These are phyloP conservation scores for Saccharum hybrid DNA, from an alignment of 202 grass and related monocot genomes.

Conservation along the genomic window DNA sequence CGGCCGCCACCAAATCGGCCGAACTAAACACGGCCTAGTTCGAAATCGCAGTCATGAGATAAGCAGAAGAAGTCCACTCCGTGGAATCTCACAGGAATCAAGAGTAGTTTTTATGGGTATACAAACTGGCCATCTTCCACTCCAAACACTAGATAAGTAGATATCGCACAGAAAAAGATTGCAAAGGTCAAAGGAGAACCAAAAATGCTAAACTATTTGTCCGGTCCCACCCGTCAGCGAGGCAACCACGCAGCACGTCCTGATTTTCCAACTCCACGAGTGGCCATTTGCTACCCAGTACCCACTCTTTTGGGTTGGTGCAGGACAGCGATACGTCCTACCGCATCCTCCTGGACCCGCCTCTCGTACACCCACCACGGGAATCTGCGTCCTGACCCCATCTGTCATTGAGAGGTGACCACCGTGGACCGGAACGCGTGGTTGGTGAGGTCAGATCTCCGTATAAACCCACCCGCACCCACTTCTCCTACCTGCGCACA, in stretches of 20 bases:
- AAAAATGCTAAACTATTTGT: not conserved
- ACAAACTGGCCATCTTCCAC: constrained; percentile 25
- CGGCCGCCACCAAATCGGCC: too few relatives aligned
- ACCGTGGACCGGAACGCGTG: not conserved
- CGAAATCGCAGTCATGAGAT: not conserved
- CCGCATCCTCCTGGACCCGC: not conserved
- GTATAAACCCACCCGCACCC: constrained; percentile 49
- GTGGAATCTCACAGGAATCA: constrained; percentile 10
- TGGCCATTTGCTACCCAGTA: constrained; percentile 8
- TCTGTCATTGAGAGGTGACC: accelerated
- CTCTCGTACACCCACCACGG: not conserved
- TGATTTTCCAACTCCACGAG: constrained; percentile 9
- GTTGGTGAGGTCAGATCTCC: constrained; percentile 54
- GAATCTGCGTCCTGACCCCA: not conserved
- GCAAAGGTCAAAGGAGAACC: not conserved
- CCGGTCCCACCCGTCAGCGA: not conserved
- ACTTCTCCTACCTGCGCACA: not conserved
- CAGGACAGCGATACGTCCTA: constrained; percentile 38
- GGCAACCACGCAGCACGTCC: too few relatives aligned
- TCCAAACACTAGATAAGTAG: constrained; percentile 7
- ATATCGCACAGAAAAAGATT: not conserved
- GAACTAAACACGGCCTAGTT: too few relatives aligned
- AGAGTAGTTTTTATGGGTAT: not conserved
- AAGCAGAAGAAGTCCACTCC: not conserved
- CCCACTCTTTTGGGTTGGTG: constrained; percentile 50